phyloP scores from a whole-genome alignment of 75 land plant genomes.

The Sequoia sempervirens region DNA sequence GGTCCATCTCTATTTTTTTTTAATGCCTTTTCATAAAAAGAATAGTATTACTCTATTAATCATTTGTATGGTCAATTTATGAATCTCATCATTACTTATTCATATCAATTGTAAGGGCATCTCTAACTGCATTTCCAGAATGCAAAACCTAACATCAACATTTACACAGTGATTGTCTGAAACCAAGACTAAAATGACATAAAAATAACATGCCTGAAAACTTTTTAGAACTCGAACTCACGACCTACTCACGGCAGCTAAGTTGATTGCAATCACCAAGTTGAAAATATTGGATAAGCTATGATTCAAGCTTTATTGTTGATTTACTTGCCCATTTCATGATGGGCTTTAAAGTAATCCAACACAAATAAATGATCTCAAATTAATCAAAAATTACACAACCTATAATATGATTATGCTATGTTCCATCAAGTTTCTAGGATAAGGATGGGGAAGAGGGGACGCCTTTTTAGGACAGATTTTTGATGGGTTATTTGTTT shows the following conservation, averaged over 20 bases:
- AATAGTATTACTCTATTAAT: background rate
- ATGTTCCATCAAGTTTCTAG: too few relatives aligned
- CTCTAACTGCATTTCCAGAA: background rate
- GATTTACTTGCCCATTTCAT: background rate
- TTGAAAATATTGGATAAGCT: background rate
- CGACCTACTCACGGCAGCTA: background rate
- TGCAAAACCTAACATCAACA: background rate
- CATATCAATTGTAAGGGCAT: background rate
- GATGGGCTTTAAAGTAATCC: background rate
- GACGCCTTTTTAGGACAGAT: too few relatives aligned
- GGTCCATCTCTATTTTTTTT: background rate
- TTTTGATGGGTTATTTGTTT: too few relatives aligned
- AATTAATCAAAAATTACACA: background rate
- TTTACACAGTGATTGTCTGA: background rate
- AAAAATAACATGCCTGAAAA: too few relatives aligned
- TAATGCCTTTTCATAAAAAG: too few relatives aligned
- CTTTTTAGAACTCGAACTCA: too few relatives aligned
- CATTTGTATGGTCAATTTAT: background rate
- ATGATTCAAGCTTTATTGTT: background rate
- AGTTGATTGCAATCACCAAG: background rate
- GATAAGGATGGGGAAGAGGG: too few relatives aligned
- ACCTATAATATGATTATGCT: background rate
- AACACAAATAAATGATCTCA: background rate
- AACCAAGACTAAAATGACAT: background rate
- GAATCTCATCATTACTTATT: background rate